These are phyloP conservation scores for Pseudopithomyces chartarum DNA, from an alignment of 2,329 filamentous ascomycete genomes.

Conservation along the genomic window DNA sequence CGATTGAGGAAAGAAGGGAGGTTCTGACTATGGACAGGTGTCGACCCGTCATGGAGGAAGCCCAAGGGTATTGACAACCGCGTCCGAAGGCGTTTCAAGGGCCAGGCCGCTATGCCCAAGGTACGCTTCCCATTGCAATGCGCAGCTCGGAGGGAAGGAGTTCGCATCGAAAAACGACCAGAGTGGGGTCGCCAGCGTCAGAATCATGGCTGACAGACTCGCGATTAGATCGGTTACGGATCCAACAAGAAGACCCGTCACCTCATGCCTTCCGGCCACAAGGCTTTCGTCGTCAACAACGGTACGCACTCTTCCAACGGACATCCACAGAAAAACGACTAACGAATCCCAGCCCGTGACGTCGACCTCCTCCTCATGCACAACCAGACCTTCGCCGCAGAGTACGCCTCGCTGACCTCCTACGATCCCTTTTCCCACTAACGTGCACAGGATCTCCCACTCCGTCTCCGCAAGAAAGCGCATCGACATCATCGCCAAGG, in stretches of 20 bases:
- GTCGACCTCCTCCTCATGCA: constrained; percentile 99
- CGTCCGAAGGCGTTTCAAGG: constrained; percentile 96
- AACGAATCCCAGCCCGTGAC: constrained; percentile 64
- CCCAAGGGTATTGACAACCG: constrained; percentile 99
- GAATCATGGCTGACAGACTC: constrained; percentile 34
- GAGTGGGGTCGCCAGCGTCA: neutral
- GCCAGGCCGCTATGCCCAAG: constrained; percentile 95
- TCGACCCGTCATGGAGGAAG: constrained; percentile 93
- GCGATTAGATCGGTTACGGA: constrained; percentile 87
- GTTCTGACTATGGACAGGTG: constrained; percentile 49
- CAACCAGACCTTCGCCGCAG: constrained; percentile 98
- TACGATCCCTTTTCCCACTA: constrained; percentile 7
- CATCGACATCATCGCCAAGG: constrained; percentile 95
- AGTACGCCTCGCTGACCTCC: constrained; percentile 66
- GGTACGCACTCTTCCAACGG: constrained; percentile 31
- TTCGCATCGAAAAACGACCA: neutral
- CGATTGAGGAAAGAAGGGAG: constrained; percentile 12
- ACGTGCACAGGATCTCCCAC: constrained; percentile 79
- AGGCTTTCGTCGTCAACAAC: constrained; percentile 99
- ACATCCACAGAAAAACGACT: constrained; percentile 13
- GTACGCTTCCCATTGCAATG: constrained; percentile 61
- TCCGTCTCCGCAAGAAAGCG: constrained; percentile 98
- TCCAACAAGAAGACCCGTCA: constrained; percentile 99
- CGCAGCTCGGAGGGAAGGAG: constrained; percentile 1
- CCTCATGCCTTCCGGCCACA: constrained; percentile 99